Evolutionary conservation across 768 basidiomycete species (phyloP), one percentile per base, ranked within the genome.

Genomic region (Calocera cornea): DNA sequence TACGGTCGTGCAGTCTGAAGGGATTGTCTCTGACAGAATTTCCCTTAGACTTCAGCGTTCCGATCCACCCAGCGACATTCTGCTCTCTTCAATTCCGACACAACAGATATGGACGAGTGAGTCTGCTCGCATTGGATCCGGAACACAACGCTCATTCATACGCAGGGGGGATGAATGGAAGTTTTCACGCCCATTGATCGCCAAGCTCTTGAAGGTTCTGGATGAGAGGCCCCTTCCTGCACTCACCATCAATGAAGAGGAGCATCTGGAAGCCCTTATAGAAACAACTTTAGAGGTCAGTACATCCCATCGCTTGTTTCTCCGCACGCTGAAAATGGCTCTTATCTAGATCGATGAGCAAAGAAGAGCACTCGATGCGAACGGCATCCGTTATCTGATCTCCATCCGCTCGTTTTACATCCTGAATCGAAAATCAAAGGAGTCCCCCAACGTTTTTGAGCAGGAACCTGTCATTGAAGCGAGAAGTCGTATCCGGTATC

Each of bases 351-450:
- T 92, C 38, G 90, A 97, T 63, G 89, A 92, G 71, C 92, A 95
- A 74, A 84, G 86, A 1, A 85, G 94, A n/a, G 86, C 95, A 0
- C 79, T 97, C 29, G 95, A 99, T 76, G 79, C 90, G 1, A 95
- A 94, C 74, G 97, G 95, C 1, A 80, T 97, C 54, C 87, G 95
- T 50, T 99, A 95, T 77, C 83, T 97, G 36, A 88, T 94, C 67
- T 91, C 92, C 16, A 88, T 98, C 85, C 85, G 92, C 8, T 90
- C 91, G 2, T 95, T 94, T 74, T 89, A 90, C 74, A 92, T 94
- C 67, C 79, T 90, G 68, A 91, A 92, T 72, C 80, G 80, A 65
- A 85, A 90, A 66, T 49, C 38, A 34, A 50, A 54, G 16, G 36
- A 64, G 16, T 64, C 66, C 16, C 79, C 79, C 38, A 78, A 77